These are phyloP conservation scores for Nitzschia palea DNA, from an alignment of 108 stramenopile species.

Conservation along the genomic window DNA sequence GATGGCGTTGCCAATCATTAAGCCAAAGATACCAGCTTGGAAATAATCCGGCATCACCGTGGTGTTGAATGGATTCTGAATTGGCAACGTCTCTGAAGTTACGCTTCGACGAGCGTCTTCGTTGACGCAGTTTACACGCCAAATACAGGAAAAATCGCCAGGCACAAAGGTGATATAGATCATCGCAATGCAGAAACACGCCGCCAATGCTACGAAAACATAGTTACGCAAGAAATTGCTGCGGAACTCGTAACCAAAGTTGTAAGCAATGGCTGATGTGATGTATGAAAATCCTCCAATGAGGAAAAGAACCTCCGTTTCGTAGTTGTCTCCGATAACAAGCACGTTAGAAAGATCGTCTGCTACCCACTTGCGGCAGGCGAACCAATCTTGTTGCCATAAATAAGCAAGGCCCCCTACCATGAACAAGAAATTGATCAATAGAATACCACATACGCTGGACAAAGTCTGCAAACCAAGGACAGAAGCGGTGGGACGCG, in stretches of 20 bases:
- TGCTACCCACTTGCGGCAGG: slow-evolving; percentile 60
- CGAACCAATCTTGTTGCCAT: slow-evolving; percentile 57
- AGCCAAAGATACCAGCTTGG: slow-evolving; percentile 35
- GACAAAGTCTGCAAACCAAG: slow-evolving; percentile 57
- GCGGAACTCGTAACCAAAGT: slow-evolving; percentile 56
- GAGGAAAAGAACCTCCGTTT: slow-evolving; percentile 53
- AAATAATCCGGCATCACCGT: slow-evolving; percentile 66
- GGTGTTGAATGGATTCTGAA: slow-evolving; percentile 51
- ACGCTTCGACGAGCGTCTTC: slow-evolving; percentile 40
- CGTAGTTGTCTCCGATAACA: slow-evolving; percentile 60
- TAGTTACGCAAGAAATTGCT: slow-evolving; percentile 47
- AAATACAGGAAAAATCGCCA: slow-evolving; percentile 49
- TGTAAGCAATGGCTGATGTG: slow-evolving; percentile 52
- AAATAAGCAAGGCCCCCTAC: slow-evolving; percentile 46
- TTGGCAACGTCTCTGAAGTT: slow-evolving; percentile 18
- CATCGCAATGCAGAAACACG: slow-evolving; percentile 30
- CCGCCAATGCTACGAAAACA: slow-evolving; percentile 41
- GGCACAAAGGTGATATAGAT: slow-evolving; percentile 33
- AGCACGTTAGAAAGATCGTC: slow-evolving; percentile 38
- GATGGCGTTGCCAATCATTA: slow-evolving; percentile 59
- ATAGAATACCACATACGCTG: slow-evolving; percentile 47
- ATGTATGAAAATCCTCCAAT: slow-evolving; percentile 65
- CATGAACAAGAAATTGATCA: slow-evolving; percentile 52
- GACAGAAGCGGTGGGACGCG: slow-evolving; percentile 66
- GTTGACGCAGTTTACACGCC: slow-evolving; percentile 62